Evolutionary conservation across 495 filamentous ascomycete species (phyloP), one percentile per base, ranked within the genome.

Genomic region (Lasiosphaeria miniovina): DNA sequence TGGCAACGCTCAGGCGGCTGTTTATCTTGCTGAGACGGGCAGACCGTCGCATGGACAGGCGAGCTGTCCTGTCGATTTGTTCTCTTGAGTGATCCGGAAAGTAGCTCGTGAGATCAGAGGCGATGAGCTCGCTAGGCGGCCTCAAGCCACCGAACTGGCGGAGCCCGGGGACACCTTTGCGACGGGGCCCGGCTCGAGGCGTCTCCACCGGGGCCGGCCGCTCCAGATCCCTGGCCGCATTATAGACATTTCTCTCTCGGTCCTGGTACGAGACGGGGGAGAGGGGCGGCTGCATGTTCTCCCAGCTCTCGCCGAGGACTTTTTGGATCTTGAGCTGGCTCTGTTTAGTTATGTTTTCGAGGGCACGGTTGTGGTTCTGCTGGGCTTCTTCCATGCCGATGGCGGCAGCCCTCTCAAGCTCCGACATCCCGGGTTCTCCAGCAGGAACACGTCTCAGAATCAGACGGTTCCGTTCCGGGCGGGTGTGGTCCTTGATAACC

Each of bases 111-210:
- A 98, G 81, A 69, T 99, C 94, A 34, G 92, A 92, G 50, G 93
- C 94, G 68, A 99, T 98, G 76, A 99, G 82, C 76, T 98, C 95
- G 71, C 92, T 96, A 3, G 95, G 95, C 15, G 94, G 94, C 66
- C 94, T 80, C 58, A 91, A 85, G 53, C 95, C 94, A 67, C 95
- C 91, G 80, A 97, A 96, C 57, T 79, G 81, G 53, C 80, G 75
- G 17, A 84, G 68, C 24, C 24, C 24, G 24, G 24, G 24, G 9
- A 70, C 78, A 76, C 63, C 86, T 80, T 68, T 93, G 71, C 75
- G 87, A 82, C 68, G 84, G 70, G 65, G 82, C 70, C 48, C 75
- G 62, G 61, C 79, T 67, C 67, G 84, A 75, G 65, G 65, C 34
- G 68, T 63, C 58, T 74, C 74, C 60, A 70, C 83, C 38, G 81